Base-by-base conservation (phyloP, 805 yeast species). In the Candida nitratophila region DNA sequence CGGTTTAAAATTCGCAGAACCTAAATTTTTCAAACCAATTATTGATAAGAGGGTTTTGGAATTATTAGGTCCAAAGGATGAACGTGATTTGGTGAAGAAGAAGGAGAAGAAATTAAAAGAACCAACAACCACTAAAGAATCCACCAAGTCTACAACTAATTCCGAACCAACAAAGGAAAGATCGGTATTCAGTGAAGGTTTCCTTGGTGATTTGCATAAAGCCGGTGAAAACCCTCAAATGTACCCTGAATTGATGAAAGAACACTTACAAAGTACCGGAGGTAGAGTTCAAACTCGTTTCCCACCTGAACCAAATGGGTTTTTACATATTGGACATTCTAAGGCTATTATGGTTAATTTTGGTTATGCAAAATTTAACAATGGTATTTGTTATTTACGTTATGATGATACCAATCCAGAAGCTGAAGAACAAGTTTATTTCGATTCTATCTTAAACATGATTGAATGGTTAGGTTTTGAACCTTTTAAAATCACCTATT, bases 241-340 rank as follows among this genome's bases (percentile, higher is more conserved):
- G 52, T 83, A 73, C 64, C 93, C 95, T 31, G 95, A 88, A 59
- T 71, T 87, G 47, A 82, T 87, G 84, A 72, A 73, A 50, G 83
- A 79, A 51, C 99, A 93, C 63, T 71, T 88, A 55, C 77, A 74
- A 45, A 79, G 78, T 51, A 87, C 96, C 30, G 74, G 77, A 33
- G 96, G 96, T 39, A 74, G 76, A 58, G 98, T 91, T 26, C 81
- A 77, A 55, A 93, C 99, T 3, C 80, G 99, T 62, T 93, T 93
- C 69, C 99, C 99, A 39, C 99, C 99, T 6, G 99, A 93, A 69
- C 99, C 99, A 36, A 91, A 95, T 66, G 99, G 99, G 54, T 93
- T 81, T 61, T 74, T 93, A 59, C 99, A 93, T 64, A 91, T 93
- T 64, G 99, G 99, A 38, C 99, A 93, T 61, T 85, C 96, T 36